phyloP scores from a whole-genome alignment of 2,329 filamentous ascomycete species.

The Parastagonospora nodorum region DNA sequence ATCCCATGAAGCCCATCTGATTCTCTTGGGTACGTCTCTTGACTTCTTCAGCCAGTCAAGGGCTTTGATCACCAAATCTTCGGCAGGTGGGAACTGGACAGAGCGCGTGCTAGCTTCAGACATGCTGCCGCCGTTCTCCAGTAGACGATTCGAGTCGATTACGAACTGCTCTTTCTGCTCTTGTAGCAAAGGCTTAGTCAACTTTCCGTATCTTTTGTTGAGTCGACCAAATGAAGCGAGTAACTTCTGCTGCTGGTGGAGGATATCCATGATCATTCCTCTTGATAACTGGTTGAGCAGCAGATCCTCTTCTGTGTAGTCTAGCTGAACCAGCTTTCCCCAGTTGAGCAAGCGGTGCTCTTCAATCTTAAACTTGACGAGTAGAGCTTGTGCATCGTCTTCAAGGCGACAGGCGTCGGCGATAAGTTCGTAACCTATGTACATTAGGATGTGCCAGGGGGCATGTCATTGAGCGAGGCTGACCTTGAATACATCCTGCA shows the following conservation, averaged over 20 bases:
- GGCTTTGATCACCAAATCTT: conserved; percentile 36
- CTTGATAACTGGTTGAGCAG: conserved; percentile 40
- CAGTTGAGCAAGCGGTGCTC: conserved; percentile 47
- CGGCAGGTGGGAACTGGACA: conserved; percentile 37
- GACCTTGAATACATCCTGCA: conserved; percentile 44
- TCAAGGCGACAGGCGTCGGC: conserved; percentile 42
- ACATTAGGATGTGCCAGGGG: not conserved
- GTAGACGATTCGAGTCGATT: conserved; percentile 12
- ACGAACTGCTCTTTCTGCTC: conserved; percentile 27
- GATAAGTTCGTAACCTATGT: conserved; percentile 44
- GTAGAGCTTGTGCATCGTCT: conserved; percentile 38
- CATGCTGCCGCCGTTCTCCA: conserved; percentile 13
- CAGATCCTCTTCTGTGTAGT: conserved; percentile 39
- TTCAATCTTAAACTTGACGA: conserved; percentile 45
- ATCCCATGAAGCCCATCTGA: conserved; percentile 43
- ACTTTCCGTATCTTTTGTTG: conserved; percentile 36
- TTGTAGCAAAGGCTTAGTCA: conserved; percentile 34
- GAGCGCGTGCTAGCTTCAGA: conserved; percentile 22
- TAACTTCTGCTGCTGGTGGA: conserved; percentile 41
- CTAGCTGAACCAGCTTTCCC: conserved; percentile 40
- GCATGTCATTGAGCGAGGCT: not conserved
- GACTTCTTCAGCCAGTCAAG: conserved; percentile 33
- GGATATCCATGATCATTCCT: conserved; percentile 40
- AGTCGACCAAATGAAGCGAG: conserved; percentile 38
- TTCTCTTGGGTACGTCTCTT: conserved; percentile 26